Conservation (phyloP, 2,329 filamentous ascomycete species). For the Colletotrichum coccodes region DNA sequence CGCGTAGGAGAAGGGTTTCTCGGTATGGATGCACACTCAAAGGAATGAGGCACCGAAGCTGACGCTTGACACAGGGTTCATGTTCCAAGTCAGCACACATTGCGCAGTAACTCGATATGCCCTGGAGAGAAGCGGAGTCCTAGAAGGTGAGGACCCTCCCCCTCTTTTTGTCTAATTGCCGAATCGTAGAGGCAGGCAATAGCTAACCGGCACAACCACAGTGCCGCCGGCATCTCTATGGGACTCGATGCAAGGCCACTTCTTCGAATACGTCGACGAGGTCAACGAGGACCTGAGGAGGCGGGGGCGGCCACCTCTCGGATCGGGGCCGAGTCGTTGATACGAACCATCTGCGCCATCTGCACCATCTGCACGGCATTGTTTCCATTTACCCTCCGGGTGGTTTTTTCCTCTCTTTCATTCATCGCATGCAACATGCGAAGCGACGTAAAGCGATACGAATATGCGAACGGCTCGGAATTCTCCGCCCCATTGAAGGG, state of each 20-base stretch:
- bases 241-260: conserved; percentile 36
- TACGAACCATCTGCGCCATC: not conserved
- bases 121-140: conserved; percentile 29
- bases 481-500: not conserved
- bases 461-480: not conserved
- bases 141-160: conserved; percentile 23
- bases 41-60: conserved; percentile 37
- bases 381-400: not conserved
- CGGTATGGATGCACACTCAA: conserved; percentile 11
- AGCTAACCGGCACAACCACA: conserved; percentile 12
- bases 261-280: conserved; percentile 34
- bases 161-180: not conserved
- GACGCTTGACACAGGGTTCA: conserved; percentile 42
- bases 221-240: conserved; percentile 34
- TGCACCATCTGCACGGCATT: not conserved
- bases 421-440: not conserved
- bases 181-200: not conserved
- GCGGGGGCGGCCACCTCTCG: conserved; percentile 7
- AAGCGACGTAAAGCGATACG: not conserved
- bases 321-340: not conserved
- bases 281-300: conserved; percentile 31
- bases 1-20: conserved; percentile 38
- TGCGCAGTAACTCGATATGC: conserved; percentile 39
- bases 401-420: not conserved
- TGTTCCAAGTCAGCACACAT: conserved; percentile 40